Evolutionary conservation across 495 filamentous ascomycete species (phyloP).

Genomic region (Xylaria bambusicola): DNA sequence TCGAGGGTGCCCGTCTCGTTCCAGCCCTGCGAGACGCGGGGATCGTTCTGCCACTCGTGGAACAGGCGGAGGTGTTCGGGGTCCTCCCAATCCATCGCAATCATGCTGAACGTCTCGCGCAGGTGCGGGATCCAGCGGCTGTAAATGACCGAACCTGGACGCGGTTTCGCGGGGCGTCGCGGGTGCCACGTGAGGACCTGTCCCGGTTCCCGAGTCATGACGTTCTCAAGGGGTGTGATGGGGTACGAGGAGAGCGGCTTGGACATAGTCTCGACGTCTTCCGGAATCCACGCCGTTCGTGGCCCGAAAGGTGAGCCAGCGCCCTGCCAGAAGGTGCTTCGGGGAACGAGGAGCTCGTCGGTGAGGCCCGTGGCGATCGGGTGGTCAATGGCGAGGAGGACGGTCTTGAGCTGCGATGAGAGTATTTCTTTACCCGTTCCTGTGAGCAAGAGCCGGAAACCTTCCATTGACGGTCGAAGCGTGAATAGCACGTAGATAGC

Average conservation of each 20-base stretch:
- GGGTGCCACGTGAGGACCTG: slow-evolving; percentile 54
- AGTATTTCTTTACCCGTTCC: slow-evolving; percentile 45
- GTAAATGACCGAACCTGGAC: slow-evolving; percentile 62
- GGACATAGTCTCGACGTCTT: slow-evolving; percentile 35
- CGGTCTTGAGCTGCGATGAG: slow-evolving; percentile 51
- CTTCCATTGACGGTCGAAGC: slow-evolving; percentile 54
- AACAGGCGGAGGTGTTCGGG: slow-evolving; percentile 60
- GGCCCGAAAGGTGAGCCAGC: slow-evolving; percentile 65
- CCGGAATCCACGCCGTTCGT: slow-evolving; percentile 60
- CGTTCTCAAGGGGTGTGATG: slow-evolving; percentile 54
- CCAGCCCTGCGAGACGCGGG: slow-evolving; percentile 69
- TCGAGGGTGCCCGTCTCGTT: slow-evolving; percentile 66
- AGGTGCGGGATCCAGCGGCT: slow-evolving; percentile 69
- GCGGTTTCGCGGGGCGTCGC: slow-evolving; percentile 60
- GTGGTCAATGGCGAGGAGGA: slow-evolving; percentile 54
- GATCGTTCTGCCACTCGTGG: slow-evolving; percentile 71
- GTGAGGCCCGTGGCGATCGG: slow-evolving; percentile 34
- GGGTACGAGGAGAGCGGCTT: slow-evolving; percentile 54
- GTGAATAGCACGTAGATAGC: slow-evolving; percentile 61
- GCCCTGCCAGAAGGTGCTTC: slow-evolving; percentile 67
- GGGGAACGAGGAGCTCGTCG: slow-evolving; percentile 45
- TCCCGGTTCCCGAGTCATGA: slow-evolving; percentile 47
- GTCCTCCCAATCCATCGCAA: slow-evolving; percentile 59
- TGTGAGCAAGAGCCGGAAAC: slow-evolving; percentile 51
- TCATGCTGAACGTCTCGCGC: slow-evolving; percentile 65